These are phyloP conservation scores for Cladorrhinum samala DNA, from an alignment of 495 filamentous ascomycete species.

Conservation along the genomic window DNA sequence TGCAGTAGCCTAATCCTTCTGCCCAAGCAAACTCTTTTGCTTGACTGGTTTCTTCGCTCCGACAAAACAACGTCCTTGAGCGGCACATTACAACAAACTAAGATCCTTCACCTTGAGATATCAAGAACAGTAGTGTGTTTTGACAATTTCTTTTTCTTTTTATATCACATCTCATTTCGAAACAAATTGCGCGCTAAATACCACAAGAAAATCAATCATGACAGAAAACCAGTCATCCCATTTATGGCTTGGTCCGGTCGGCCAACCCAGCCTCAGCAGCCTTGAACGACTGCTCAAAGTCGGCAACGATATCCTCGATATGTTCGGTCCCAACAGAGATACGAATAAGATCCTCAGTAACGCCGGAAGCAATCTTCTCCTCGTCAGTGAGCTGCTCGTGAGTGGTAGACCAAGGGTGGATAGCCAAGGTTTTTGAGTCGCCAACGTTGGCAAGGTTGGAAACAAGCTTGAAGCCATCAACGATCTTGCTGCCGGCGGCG, in stretches of 20 bases:
- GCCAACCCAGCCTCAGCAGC: constrained; percentile 32
- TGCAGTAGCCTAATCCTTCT: too few species aligned
- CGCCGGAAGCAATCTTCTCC: constrained; percentile 75
- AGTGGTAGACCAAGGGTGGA: constrained; percentile 94
- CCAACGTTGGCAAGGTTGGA: constrained; percentile 81
- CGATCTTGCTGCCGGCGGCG: constrained; percentile 73
- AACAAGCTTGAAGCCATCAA: constrained; percentile 92
- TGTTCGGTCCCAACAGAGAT: constrained; percentile 97
- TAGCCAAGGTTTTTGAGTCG: constrained; percentile 86
- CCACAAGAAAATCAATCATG: too few species aligned
- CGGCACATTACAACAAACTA: too few species aligned
- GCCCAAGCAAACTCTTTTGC: too few species aligned
- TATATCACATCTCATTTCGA: too few species aligned
- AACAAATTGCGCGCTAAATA: too few species aligned
- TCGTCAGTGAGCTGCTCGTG: constrained; percentile 88
- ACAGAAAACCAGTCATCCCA: too few species aligned
- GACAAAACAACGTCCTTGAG: too few species aligned
- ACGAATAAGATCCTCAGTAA: constrained; percentile 88
- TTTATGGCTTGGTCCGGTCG: background rate
- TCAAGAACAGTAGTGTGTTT: too few species aligned
- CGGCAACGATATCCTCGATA: constrained; percentile 95
- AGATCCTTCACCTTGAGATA: too few species aligned
- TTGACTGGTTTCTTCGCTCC: too few species aligned
- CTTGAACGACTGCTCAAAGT: constrained; percentile 89
- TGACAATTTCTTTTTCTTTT: too few species aligned